These are phyloP conservation scores for Stentor roeselii DNA, from an alignment of 73 alveolate species.

Conservation along the genomic window DNA sequence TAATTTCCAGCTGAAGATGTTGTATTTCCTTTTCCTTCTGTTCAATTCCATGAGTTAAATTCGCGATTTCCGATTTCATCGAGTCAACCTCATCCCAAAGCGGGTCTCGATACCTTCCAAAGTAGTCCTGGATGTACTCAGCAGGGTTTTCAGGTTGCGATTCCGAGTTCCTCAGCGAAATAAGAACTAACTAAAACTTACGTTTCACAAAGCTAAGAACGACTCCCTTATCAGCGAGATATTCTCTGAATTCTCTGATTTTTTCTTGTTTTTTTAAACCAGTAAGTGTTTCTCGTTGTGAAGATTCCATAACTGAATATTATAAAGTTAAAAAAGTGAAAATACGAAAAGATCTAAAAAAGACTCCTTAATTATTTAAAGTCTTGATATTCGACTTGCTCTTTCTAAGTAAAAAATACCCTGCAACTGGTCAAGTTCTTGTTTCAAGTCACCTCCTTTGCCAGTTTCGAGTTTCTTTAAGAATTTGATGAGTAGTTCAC, in stretches of 20 bases:
- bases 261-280: constrained; percentile 48
- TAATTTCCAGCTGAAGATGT: constrained; percentile 25
- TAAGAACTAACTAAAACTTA: constrained; percentile 33
- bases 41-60: constrained; percentile 34
- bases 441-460: constrained; percentile 26
- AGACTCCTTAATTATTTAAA: too few species aligned
- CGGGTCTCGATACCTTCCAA: constrained; percentile 49
- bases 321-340: too few species aligned
- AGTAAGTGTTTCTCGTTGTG: not conserved
- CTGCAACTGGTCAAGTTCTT: constrained; percentile 11
- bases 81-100: constrained; percentile 55
- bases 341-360: too few species aligned
- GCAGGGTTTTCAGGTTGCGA: constrained; percentile 47
- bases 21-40: constrained; percentile 29
- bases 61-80: constrained; percentile 34
- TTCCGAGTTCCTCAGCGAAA: constrained; percentile 36
- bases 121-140: constrained; percentile 53
- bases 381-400: constrained; percentile 1
- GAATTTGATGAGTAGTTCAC: constrained; percentile 40
- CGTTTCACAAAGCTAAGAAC: constrained; percentile 54
- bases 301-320: constrained; percentile 15
- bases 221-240: constrained; percentile 58
- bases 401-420: constrained; percentile 14
- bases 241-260: constrained; percentile 50
- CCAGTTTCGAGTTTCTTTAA: constrained; percentile 37